phyloP scores from a whole-genome alignment of 2,329 filamentous ascomycete genomes.

The Emergomyces orientalis region DNA sequence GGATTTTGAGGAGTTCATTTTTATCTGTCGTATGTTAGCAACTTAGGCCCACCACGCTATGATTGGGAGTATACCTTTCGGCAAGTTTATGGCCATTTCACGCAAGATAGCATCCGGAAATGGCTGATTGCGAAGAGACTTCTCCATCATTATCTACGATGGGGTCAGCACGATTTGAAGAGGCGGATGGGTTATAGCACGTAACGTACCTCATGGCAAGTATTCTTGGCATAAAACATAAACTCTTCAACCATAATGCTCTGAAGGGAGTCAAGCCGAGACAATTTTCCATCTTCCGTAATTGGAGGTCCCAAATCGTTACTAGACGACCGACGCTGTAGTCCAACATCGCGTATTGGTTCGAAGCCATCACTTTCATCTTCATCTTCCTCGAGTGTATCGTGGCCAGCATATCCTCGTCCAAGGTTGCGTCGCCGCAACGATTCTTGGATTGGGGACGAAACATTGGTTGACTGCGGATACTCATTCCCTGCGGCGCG shows the following conservation, averaged over 20 bases:
- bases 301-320: constrained; percentile 38
- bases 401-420: constrained; percentile 19
- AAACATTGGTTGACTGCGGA: constrained; percentile 57
- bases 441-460: constrained; percentile 50
- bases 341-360: constrained; percentile 30
- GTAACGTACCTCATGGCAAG: constrained; percentile 33
- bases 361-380: constrained; percentile 38
- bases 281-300: constrained; percentile 35
- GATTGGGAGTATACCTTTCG: constrained; percentile 26
- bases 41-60: neutral
- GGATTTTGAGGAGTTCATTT: constrained; percentile 32
- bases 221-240: constrained; percentile 35
- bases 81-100: constrained; percentile 42
- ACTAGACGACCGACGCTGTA: constrained; percentile 20
- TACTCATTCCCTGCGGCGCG: constrained; percentile 35
- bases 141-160: constrained; percentile 35
- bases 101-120: constrained; percentile 40
- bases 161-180: constrained; percentile 9
- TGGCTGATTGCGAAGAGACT: constrained; percentile 37
- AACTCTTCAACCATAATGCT: constrained; percentile 41
- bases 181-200: neutral
- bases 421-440: constrained; percentile 28
- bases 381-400: constrained; percentile 25
- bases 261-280: constrained; percentile 35
- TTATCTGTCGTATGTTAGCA: constrained; percentile 25